These are phyloP conservation scores for Extremus antarcticus DNA, from an alignment of 495 filamentous ascomycete genomes.

Conservation along the genomic window DNA sequence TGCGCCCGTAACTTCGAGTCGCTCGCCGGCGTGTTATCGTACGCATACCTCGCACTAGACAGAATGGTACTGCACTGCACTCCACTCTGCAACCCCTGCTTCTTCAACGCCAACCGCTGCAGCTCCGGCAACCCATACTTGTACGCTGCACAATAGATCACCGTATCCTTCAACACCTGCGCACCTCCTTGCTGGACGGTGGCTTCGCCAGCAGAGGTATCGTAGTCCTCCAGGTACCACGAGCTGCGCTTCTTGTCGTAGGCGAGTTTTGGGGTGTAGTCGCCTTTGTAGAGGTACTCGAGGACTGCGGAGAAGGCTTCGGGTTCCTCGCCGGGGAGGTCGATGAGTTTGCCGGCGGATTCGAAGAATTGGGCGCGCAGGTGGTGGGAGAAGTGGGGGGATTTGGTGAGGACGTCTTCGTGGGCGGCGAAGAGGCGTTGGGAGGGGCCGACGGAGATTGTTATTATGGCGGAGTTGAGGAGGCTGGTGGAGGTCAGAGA, in stretches of 20 bases:
- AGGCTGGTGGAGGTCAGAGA: constrained; percentile 31
- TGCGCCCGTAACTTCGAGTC: constrained; percentile 84
- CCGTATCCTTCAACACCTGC: constrained; percentile 70
- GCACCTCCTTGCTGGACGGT: constrained; percentile 33
- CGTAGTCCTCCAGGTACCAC: constrained; percentile 29
- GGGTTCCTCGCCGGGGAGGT: constrained; percentile 74
- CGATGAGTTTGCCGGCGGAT: constrained; percentile 54
- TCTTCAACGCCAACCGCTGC: constrained; percentile 70
- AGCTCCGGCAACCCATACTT: constrained; percentile 72
- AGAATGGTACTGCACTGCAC: constrained; percentile 79
- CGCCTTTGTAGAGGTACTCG: constrained; percentile 88
- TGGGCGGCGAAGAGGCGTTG: constrained; percentile 83
- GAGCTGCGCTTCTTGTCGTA: constrained; percentile 31
- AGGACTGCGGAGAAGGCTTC: constrained; percentile 85
- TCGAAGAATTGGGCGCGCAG: constrained; percentile 54
- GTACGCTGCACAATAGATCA: constrained; percentile 80
- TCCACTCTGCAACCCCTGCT: constrained; percentile 70
- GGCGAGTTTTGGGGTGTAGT: constrained; percentile 57
- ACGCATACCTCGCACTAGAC: constrained; percentile 71
- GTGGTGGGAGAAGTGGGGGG: constrained; percentile 60
- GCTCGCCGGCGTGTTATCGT: constrained; percentile 75
- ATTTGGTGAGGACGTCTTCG: constrained; percentile 67
- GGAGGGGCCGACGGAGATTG: constrained; percentile 64
- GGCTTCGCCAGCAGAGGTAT: constrained; percentile 13
- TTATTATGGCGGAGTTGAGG: constrained; percentile 62